phyloP scores from a whole-genome alignment of 306 rosid species.

The Mucuna pruriens region DNA sequence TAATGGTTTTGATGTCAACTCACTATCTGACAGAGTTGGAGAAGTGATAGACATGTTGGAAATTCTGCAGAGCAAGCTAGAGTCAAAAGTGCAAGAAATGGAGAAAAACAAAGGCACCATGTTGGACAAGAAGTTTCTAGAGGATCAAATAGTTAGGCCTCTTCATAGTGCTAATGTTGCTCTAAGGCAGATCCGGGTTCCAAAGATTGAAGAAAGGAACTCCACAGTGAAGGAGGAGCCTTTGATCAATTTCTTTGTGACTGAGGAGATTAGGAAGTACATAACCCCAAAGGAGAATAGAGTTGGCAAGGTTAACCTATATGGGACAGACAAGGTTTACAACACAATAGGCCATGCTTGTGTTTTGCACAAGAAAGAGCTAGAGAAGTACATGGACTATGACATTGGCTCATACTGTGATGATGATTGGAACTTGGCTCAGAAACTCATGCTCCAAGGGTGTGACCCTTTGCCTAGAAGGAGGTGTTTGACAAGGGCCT shows the following conservation, averaged over 20 bases:
- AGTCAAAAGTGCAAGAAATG: constrained; percentile 58
- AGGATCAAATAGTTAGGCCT: constrained; percentile 75
- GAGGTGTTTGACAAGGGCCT: constrained; percentile 87
- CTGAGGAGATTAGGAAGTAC: constrained; percentile 87
- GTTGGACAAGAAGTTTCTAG: constrained; percentile 61
- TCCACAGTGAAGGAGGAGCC: constrained; percentile 70
- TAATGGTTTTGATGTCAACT: constrained; percentile 65
- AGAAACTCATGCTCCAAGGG: constrained; percentile 86
- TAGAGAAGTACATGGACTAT: constrained; percentile 86
- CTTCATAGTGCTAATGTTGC: constrained; percentile 77
- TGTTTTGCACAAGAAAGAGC: constrained; percentile 66
- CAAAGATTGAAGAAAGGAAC: constrained; percentile 51
- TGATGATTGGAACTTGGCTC: constrained; percentile 92
- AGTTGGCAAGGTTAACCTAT: constrained; percentile 61
- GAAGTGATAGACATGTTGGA: constrained; percentile 73
- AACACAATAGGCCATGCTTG: constrained; percentile 95
- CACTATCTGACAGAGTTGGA: constrained; percentile 60
- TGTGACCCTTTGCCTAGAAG: constrained; percentile 94
- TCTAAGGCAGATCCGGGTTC: constrained; percentile 71
- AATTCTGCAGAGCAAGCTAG: constrained; percentile 73
- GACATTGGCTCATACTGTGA: constrained; percentile 94
- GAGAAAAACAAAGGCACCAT: constrained; percentile 57
- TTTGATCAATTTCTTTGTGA: constrained; percentile 71
- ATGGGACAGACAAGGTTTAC: constrained; percentile 63
- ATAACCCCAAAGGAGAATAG: constrained; percentile 85